phyloP scores from a whole-genome alignment of 2,329 filamentous ascomycete genomes.

The Fusarium paranaense region DNA sequence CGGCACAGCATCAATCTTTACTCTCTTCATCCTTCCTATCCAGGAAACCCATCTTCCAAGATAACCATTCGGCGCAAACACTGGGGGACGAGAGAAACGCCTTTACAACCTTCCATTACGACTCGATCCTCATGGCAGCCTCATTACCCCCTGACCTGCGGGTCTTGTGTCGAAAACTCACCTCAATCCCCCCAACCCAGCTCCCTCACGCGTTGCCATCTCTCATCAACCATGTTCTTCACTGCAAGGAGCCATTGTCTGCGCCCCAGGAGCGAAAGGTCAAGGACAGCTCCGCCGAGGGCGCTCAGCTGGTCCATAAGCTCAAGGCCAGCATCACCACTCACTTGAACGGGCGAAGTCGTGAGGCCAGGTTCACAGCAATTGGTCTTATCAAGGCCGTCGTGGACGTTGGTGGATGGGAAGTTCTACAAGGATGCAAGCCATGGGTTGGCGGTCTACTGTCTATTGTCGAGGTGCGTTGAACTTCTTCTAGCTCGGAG shows the following conservation, averaged over 20 bases:
- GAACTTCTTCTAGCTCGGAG: background rate
- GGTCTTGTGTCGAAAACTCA: conserved; percentile 76
- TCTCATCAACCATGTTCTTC: conserved; percentile 70
- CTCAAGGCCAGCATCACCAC: conserved; percentile 82
- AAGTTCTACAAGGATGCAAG: conserved; percentile 78
- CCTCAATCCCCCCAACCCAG: conserved; percentile 76
- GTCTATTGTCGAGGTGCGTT: conserved; percentile 74
- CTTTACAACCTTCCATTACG: background rate
- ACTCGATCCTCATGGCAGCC: conserved; percentile 41
- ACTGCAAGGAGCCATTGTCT: conserved; percentile 72
- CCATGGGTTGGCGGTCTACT: conserved; percentile 84
- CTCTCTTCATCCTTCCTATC: conserved; percentile 4
- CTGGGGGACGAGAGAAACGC: conserved; percentile 5
- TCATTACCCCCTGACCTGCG: conserved; percentile 68
- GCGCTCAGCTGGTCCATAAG: conserved; percentile 80
- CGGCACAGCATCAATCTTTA: conserved; percentile 13
- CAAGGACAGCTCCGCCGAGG: conserved; percentile 73
- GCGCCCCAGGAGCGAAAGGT: conserved; percentile 69
- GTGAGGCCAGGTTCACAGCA: conserved; percentile 81
- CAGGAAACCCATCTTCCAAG: background rate
- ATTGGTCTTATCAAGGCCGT: conserved; percentile 83
- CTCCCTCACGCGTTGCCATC: conserved; percentile 79
- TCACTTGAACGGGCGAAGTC: conserved; percentile 79
- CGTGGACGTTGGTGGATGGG: conserved; percentile 87
- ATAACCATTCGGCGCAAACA: conserved; percentile 21